Conservation (phyloP, 495 filamentous ascomycete species). For the Hyaloscypha bicolor region DNA sequence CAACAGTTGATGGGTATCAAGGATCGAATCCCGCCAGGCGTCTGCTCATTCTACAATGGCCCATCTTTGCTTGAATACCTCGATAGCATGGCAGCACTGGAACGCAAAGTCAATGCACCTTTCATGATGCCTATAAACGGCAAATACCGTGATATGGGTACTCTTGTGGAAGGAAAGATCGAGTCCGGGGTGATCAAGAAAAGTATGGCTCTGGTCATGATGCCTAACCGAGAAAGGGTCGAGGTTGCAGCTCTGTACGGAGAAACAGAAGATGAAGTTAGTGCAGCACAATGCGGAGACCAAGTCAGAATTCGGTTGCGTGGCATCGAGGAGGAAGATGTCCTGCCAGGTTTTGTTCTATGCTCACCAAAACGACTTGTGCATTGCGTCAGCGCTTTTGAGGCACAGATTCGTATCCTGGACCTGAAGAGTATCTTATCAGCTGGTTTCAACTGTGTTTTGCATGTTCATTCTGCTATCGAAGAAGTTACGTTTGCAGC, state of each 20-base stretch:
- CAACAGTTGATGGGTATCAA: slow-evolving; percentile 85
- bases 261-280: slow-evolving; percentile 93
- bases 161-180: slow-evolving; percentile 95
- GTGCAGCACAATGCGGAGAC: slow-evolving; percentile 81
- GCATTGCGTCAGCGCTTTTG: slow-evolving; percentile 85
- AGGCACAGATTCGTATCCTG: slow-evolving; percentile 95
- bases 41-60: slow-evolving; percentile 82
- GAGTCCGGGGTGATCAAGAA: slow-evolving; percentile 93
- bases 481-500: slow-evolving; percentile 90
- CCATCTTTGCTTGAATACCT: slow-evolving; percentile 96
- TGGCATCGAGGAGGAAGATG: slow-evolving; percentile 96
- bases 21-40: slow-evolving; percentile 75
- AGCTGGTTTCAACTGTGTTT: slow-evolving; percentile 87
- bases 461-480: slow-evolving; percentile 89
- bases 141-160: slow-evolving; percentile 98
- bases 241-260: slow-evolving; percentile 85
- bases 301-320: slow-evolving; percentile 91
- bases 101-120: slow-evolving; percentile 94
- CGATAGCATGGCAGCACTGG: slow-evolving; percentile 84
- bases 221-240: slow-evolving; percentile 87
- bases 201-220: slow-evolving; percentile 79
- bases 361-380: slow-evolving; percentile 91
- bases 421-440: slow-evolving; percentile 93
- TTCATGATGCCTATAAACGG: slow-evolving; percentile 99
- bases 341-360: slow-evolving; percentile 94